These are phyloP conservation scores for Mortierella sp. DNA, from an alignment of 371 early-diverging fungal species.

Conservation along the genomic window DNA sequence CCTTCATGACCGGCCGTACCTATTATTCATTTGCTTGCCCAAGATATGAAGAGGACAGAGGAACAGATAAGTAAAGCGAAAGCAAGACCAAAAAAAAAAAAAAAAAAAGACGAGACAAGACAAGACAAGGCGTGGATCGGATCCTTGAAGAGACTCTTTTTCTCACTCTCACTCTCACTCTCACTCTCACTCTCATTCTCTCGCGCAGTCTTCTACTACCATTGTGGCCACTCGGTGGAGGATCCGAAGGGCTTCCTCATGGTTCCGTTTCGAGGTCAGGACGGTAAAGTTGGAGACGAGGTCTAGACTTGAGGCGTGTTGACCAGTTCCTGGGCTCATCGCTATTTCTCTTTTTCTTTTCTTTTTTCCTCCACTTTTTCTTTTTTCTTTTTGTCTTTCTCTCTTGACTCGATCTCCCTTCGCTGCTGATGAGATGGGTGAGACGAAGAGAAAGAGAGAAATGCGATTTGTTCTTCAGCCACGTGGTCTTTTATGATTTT, in stretches of 20 bases:
- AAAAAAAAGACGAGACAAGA: slow-evolving; percentile 33
- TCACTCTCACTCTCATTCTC: too few relatives aligned
- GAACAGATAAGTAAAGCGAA: neutral
- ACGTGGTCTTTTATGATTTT: too few relatives aligned
- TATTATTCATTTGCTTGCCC: too few relatives aligned
- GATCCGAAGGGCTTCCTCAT: slow-evolving; percentile 40
- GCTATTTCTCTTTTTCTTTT: neutral
- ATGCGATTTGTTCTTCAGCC: too few relatives aligned
- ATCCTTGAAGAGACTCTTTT: too few relatives aligned
- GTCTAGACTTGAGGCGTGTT: slow-evolving; percentile 10
- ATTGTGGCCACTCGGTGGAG: slow-evolving; percentile 42
- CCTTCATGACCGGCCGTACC: slow-evolving; percentile 44
- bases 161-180: too few relatives aligned
- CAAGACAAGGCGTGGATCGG: too few relatives aligned
- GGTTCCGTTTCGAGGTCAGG: slow-evolving; percentile 36
- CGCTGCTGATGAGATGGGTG: too few relatives aligned
- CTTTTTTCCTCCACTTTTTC: neutral
- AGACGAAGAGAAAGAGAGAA: too few relatives aligned
- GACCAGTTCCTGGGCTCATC: neutral
- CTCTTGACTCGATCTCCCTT: too few relatives aligned
- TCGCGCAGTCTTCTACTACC: slow-evolving; percentile 12
- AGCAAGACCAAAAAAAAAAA: slow-evolving; percentile 2
- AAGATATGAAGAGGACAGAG: neutral
- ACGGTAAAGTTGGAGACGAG: slow-evolving; percentile 26
- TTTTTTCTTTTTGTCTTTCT: neutral